Conservation (phyloP, 805 yeast genomes). For the Starmerella gropengiesseri region DNA sequence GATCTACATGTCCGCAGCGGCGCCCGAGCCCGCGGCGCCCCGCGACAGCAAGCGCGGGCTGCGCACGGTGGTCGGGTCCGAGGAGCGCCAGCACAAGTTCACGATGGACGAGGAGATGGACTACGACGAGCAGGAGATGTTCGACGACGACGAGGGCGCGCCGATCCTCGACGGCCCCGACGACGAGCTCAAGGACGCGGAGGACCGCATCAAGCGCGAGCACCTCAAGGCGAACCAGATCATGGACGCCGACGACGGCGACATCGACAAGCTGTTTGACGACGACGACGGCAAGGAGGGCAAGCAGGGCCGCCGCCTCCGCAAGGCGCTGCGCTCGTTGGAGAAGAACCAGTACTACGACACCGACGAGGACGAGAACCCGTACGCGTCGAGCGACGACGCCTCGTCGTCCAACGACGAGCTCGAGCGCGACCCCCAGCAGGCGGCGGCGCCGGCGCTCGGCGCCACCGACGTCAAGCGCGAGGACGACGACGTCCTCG, state of each 20-base stretch:
- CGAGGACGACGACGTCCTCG: conserved; percentile 14
- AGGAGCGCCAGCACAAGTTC: conserved; percentile 30
- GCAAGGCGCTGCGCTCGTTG: conserved; percentile 70
- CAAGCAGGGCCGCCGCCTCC: conserved; percentile 78
- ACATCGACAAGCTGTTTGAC: conserved; percentile 54
- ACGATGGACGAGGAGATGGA: conserved; percentile 81
- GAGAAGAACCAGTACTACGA: conserved; percentile 83
- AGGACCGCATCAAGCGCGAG: conserved; percentile 37
- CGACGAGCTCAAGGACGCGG: conserved; percentile 85
- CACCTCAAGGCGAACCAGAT: conserved; percentile 46
- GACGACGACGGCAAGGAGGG: conserved; percentile 63
- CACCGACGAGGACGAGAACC: conserved; percentile 73
- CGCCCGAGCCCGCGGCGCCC: conserved; percentile 11
- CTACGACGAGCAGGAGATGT: conserved; percentile 70
- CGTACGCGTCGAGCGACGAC: conserved; percentile 62
- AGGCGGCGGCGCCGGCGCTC: conserved; percentile 25
- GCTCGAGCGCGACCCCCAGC: conserved; percentile 12
- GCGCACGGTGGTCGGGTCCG: conserved; percentile 34
- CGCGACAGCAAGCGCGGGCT: conserved; percentile 16
- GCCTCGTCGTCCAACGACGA: conserved; percentile 37
- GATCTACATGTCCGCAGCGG: too few species aligned
- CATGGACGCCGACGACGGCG: conserved; percentile 50
- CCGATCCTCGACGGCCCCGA: conserved; percentile 94
- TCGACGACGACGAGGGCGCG: conserved; percentile 98
- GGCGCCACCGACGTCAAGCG: conserved; percentile 7